Percentiles rank a stretch among this genome's conserved stretches.
phyloP scores from a whole-genome alignment of 2,329 filamentous ascomycete genomes.

The Cladosporium sp. region DNA sequence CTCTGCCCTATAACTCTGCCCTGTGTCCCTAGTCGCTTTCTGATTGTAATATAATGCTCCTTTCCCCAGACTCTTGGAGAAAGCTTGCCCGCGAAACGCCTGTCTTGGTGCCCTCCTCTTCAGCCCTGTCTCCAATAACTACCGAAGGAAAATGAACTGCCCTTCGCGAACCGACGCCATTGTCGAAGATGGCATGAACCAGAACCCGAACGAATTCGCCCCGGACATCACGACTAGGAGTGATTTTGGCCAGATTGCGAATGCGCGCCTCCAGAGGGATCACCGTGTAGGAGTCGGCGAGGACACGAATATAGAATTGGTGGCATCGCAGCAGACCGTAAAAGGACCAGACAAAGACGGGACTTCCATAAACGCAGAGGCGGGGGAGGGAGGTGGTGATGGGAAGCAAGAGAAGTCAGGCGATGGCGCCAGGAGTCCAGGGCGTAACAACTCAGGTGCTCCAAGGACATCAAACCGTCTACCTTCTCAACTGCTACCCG shows the following conservation, averaged over 20 bases:
- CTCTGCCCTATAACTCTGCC: neutral
- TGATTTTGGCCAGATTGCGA: slow-evolving; percentile 59
- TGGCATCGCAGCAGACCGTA: neutral
- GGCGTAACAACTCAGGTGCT: slow-evolving; percentile 1
- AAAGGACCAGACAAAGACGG: neutral
- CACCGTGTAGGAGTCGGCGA: slow-evolving; percentile 29
- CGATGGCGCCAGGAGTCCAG: neutral
- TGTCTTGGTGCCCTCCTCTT: slow-evolving; percentile 1
- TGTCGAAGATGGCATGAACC: slow-evolving; percentile 54
- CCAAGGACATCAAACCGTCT: neutral
- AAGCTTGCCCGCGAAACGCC: slow-evolving; percentile 7
- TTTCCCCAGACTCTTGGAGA: slow-evolving; percentile 10
- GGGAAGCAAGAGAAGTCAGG: neutral
- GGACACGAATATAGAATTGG: slow-evolving; percentile 21
- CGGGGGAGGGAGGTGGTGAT: slow-evolving; percentile 15
- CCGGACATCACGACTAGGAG: slow-evolving; percentile 59
- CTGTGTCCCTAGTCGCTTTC: neutral
- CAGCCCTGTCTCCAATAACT: neutral
- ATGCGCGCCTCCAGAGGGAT: slow-evolving; percentile 50
- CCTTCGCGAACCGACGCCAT: slow-evolving; percentile 58
- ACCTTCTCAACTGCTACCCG: neutral
- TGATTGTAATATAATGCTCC: neutral
- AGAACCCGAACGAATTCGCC: slow-evolving; percentile 55
- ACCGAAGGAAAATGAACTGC: slow-evolving; percentile 55
- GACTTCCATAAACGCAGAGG: slow-evolving; percentile 1